Evolutionary conservation across 2,329 filamentous ascomycete species (phyloP), one percentile per base, ranked within the genome.

Genomic region (Pyricularia grisea): DNA sequence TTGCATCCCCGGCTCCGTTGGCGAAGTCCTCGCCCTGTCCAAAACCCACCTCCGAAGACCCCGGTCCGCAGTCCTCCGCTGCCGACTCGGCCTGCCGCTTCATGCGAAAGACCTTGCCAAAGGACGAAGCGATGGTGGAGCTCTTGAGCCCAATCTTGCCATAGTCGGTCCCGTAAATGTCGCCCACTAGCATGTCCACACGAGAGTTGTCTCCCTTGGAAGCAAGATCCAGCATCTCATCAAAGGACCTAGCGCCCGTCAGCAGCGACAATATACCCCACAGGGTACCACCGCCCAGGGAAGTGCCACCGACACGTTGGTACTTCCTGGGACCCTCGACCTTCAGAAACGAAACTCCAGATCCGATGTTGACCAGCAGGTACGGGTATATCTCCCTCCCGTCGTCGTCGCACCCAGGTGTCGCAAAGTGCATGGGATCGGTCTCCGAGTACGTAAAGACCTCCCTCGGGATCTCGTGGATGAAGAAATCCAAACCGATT

Each of bases 91-190:
- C 93, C 73, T 93, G 88, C 70, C 90, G 87, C 82, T 97, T 97
- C 86, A 94, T 91, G 72, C 92, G 92, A 77, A 98, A 96, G 11
- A 99, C 94, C 77, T 98, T 98, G 69, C 95, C 95, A 77, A 99
- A 98, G 0, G 92, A 97, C 74, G 92, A 96, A 4, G 95, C 95
- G 75, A 99, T 99, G 11, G 95, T 94, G 4, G 90, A 96, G 79
- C 92, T 94, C 82, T 97, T 98, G 66, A 99, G 84, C 0, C 95
- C 95, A 70, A 99, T 98, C 80, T 97, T 97, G 77, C 89, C 90
- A 76, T 99, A 99, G 73, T 96, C 94, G 72, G 92, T 92, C 70
- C 95, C 95, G 79, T 99, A 99, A 67, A 99, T 99, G 78, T 99
- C 95, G 25, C 95, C 95, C 0, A 99, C 95, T 23, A 99, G 84